Evolutionary conservation across 768 basidiomycete genomes (phyloP).

Genomic region (Mycena rosella): DNA sequence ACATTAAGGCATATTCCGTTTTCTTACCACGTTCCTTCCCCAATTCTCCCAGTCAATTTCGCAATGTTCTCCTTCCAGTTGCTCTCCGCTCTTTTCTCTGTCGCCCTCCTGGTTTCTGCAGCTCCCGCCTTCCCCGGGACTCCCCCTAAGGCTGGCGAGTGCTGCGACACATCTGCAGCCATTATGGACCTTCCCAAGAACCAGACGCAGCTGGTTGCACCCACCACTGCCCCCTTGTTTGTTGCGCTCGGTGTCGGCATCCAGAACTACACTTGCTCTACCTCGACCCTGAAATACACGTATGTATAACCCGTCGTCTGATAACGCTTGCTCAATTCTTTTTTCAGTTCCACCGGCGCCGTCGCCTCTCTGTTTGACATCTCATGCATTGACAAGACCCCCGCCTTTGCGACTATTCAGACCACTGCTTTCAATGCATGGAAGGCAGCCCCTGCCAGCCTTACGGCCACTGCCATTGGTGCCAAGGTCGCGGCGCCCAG

Average conservation of each 20-base stretch:
- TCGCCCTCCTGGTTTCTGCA: constrained; percentile 35
- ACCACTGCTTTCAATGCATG: constrained; percentile 37
- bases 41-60: not conserved
- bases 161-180: constrained; percentile 44
- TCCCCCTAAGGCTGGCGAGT: not conserved
- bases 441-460: constrained; percentile 23
- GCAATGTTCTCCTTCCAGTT: constrained; percentile 43
- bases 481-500: constrained; percentile 9
- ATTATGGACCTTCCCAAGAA: constrained; percentile 42
- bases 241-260: constrained; percentile 59
- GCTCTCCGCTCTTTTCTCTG: constrained; percentile 41
- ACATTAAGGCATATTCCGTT: not conserved
- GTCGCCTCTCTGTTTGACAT: constrained; percentile 53
- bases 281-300: constrained; percentile 50
- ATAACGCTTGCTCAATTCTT: not conserved
- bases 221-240: constrained; percentile 50
- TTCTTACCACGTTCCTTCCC: constrained; percentile 27
- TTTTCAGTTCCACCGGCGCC: constrained; percentile 46
- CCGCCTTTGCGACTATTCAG: constrained; percentile 39
- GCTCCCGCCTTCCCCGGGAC: constrained; percentile 34
- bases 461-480: constrained; percentile 34
- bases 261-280: constrained; percentile 58
- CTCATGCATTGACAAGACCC: constrained; percentile 50
- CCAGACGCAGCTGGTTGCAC: constrained; percentile 50
- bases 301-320: constrained; percentile 34